Base-by-base conservation (phyloP, 768 basidiomycete genomes). In the Candolleomyces eurysporus region DNA sequence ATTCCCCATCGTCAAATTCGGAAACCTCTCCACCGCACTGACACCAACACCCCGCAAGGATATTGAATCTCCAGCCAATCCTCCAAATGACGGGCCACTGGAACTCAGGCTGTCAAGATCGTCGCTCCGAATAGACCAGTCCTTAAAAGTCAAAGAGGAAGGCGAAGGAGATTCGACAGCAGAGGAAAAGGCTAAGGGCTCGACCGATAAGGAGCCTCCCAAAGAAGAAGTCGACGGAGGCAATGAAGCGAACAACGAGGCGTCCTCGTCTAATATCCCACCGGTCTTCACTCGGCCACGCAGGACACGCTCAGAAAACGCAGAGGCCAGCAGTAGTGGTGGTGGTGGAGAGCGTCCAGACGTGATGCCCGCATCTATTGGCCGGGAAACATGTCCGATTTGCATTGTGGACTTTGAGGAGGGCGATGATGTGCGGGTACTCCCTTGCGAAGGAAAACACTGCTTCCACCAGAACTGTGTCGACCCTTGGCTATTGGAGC, bases 361-460 rank as follows among this genome's bases (percentile, higher is more conserved):
- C 42, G 72, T 84, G 16, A 78, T 85, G 55, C 89, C 87, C 1
- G 85, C 81, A 43, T 80, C 83, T 14, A 91, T 92, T 40, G 90
- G 90, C 5, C 83, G 85, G 43, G 91, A 94, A 73, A 93, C 89
- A 13, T 98, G 96, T 75, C 95, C 96, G 5, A 98, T 98, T 63
- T 98, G 96, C 72, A 89, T 98, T 61, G 81, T 92, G 49, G 94
- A 96, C 66, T 98, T 98, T 67, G 91, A 95, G 71, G 90, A 92
- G 63, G 96, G 94, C 1, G 96, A 98, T 67, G 92, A 96, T 71
- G 75, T 97, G 14, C 87, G 96, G 22, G 82, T 96, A 45, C 75
- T 98, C 52, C 96, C 95, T 1, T 98, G 96, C 73, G 92, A 95
- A 69, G 91, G 90, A 50, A 87, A 91, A 64, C 96, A 98, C 70